Conservation (phyloP, 2,329 filamentous ascomycete species). For the Bipolaris victoriae region DNA sequence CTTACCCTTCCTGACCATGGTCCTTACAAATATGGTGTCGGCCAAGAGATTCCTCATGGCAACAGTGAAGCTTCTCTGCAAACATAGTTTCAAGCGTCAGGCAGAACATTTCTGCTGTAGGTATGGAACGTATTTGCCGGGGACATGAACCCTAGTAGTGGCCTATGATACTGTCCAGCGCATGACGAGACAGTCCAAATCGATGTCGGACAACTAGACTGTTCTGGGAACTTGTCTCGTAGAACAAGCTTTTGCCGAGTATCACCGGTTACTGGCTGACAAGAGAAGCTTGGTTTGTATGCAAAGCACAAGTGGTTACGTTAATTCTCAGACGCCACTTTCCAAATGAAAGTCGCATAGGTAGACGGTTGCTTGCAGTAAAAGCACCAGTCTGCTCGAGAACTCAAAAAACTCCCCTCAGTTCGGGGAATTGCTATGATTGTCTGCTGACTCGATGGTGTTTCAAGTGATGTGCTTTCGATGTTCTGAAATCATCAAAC, state of each 20-base stretch:
- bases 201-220: not conserved
- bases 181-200: conserved; percentile 2
- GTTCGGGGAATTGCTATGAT: not conserved
- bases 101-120: conserved; percentile 35
- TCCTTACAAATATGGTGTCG: conserved; percentile 33
- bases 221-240: not conserved
- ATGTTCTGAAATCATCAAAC: conserved; percentile 30
- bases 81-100: conserved; percentile 36
- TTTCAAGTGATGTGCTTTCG: not conserved
- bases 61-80: conserved; percentile 30
- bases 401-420: not conserved
- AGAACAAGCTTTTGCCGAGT: not conserved
- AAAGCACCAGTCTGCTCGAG: not conserved
- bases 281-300: not conserved
- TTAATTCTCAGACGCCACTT: not conserved
- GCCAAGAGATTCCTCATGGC: conserved; percentile 29
- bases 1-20: conserved; percentile 17
- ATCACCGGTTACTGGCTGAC: not conserved
- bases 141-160: conserved; percentile 24
- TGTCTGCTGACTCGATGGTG: not conserved
- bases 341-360: not conserved
- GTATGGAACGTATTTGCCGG: conserved; percentile 21
- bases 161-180: conserved; percentile 11
- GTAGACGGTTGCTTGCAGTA: not conserved
- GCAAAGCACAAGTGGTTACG: not conserved